phyloP scores from a whole-genome alignment of 306 rosid genomes.

The Cotoneaster glaucophyllus region DNA sequence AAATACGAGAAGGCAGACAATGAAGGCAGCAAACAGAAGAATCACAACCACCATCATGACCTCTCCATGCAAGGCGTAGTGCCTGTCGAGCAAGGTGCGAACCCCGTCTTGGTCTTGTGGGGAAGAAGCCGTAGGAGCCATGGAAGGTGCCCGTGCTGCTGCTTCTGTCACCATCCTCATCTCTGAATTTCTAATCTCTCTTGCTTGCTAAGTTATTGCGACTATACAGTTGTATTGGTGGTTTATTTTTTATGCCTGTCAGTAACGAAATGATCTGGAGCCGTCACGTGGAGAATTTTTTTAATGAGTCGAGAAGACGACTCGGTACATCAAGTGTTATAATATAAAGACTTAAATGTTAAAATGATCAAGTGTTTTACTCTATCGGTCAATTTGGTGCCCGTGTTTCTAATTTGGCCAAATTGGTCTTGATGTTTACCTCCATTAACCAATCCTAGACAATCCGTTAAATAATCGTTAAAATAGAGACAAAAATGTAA shows the following conservation, averaged over 20 bases:
- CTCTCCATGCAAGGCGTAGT: slow-evolving; percentile 46
- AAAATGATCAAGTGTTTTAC: too few species aligned
- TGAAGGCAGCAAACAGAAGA: slow-evolving; percentile 29
- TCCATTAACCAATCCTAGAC: accelerated
- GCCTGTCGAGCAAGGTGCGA: slow-evolving; percentile 28
- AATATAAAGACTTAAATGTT: neutral
- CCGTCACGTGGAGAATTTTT: neutral
- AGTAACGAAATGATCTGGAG: neutral
- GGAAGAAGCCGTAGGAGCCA: slow-evolving; percentile 13
- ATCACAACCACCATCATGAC: slow-evolving; percentile 33
- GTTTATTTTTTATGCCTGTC: neutral
- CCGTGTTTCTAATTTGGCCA: too few species aligned
- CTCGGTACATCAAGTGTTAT: too few species aligned
- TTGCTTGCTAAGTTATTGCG: neutral
- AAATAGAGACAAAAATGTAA: too few species aligned
- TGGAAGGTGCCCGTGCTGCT: slow-evolving; percentile 6
- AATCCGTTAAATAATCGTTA: accelerated
- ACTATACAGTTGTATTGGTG: neutral
- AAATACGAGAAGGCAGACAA: slow-evolving; percentile 16
- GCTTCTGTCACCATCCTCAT: neutral
- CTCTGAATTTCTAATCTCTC: neutral
- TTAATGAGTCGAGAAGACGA: too few species aligned
- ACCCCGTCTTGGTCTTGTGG: slow-evolving; percentile 16
- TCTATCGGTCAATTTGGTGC: neutral
- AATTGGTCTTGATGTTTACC: accelerated